Percentiles rank a stretch among this genome's conserved stretches.
Evolutionary conservation across 176 grass and related monocot genomes (phyloP).

Genomic region (Musa schizocarpa): DNA sequence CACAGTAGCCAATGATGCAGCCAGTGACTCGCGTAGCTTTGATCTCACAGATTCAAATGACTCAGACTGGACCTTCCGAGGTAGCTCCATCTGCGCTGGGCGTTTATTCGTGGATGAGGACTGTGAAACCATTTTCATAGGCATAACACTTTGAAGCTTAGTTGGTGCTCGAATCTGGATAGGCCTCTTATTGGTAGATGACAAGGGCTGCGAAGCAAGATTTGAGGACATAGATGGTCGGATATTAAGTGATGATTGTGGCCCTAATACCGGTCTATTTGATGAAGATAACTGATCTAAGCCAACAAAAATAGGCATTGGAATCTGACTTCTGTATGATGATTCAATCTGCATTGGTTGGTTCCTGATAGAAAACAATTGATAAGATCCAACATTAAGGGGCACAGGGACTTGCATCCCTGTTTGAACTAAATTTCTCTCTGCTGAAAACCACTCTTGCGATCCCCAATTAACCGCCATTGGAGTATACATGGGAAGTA

Average conservation of each 20-base stretch:
- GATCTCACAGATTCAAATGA: conserved; percentile 33
- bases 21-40: conserved; percentile 51
- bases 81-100: conserved; percentile 20
- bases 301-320: conserved; percentile 15
- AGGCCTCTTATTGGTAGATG: conserved; percentile 21
- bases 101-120: conserved; percentile 29
- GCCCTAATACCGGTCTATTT: conserved; percentile 18
- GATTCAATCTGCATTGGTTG: conserved; percentile 25
- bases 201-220: conserved; percentile 27
- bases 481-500: background rate
- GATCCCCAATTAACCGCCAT: conserved; percentile 4
- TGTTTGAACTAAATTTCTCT: conserved; percentile 2
- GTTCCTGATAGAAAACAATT: conserved; percentile 33
- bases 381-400: conserved; percentile 14
- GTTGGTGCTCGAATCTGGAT: conserved; percentile 7
- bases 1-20: conserved; percentile 30
- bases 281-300: conserved; percentile 13
- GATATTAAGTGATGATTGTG: conserved; percentile 15
- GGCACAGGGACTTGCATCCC: conserved; percentile 7
- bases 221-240: conserved; percentile 33
- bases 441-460: conserved; percentile 10
- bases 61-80: conserved; percentile 19
- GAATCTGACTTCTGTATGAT: conserved; percentile 19
- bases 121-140: background rate
- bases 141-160: conserved; percentile 31